phyloP scores from a whole-genome alignment of 2,329 filamentous ascomycete genomes.

The Colletotrichum coccodes region DNA sequence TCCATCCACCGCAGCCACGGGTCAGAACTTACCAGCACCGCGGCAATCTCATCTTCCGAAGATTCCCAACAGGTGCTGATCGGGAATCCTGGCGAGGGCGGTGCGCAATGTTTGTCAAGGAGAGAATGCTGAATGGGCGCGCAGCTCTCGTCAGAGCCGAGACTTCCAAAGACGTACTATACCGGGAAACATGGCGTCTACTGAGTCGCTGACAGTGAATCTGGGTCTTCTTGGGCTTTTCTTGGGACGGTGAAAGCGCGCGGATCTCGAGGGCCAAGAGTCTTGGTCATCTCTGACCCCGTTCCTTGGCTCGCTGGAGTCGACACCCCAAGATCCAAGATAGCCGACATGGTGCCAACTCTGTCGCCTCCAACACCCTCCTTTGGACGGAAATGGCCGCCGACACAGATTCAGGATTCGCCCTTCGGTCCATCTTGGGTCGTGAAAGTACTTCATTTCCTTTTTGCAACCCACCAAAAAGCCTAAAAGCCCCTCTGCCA shows the following conservation, averaged over 20 bases:
- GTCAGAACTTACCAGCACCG: not conserved
- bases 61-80: not conserved
- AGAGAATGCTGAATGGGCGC: not conserved
- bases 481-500: not conserved
- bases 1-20: constrained; percentile 5
- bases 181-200: not conserved
- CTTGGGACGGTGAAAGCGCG: constrained; percentile 15
- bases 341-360: constrained; percentile 19
- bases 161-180: not conserved
- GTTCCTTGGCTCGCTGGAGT: not conserved
- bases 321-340: not conserved
- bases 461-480: constrained; percentile 14
- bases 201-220: constrained; percentile 24
- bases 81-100: not conserved
- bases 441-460: constrained; percentile 24
- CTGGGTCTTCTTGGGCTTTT: constrained; percentile 12
- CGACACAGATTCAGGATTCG: not conserved
- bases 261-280: constrained; percentile 27
- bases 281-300: constrained; percentile 7
- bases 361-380: not conserved
- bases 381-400: not conserved
- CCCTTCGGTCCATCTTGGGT: not conserved
- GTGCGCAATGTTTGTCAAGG: not conserved
- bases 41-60: not conserved
- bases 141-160: not conserved